These are phyloP conservation scores for Cryphonectria naterciae DNA, from an alignment of 2,329 filamentous ascomycete species.

Conservation along the genomic window DNA sequence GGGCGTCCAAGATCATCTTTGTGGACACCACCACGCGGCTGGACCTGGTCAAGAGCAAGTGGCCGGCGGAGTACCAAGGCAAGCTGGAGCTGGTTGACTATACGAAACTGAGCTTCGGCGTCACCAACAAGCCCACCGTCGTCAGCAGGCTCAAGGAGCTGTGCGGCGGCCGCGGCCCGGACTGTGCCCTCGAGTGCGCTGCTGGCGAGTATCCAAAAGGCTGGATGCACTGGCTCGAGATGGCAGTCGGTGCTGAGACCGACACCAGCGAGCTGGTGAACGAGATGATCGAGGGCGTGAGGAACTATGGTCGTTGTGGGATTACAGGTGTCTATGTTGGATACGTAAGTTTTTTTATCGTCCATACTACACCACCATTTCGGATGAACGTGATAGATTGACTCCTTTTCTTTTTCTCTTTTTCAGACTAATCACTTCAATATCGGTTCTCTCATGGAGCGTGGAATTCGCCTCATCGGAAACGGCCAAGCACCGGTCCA, in stretches of 20 bases:
- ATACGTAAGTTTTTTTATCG: slow-evolving; percentile 55
- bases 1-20: slow-evolving; percentile 75
- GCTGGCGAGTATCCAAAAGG: slow-evolving; percentile 66
- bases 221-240: slow-evolving; percentile 63
- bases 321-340: slow-evolving; percentile 73
- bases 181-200: slow-evolving; percentile 71
- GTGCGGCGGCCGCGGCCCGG: slow-evolving; percentile 71
- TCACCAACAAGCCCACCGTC: slow-evolving; percentile 64
- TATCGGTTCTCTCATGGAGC: slow-evolving; percentile 82
- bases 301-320: slow-evolving; percentile 73
- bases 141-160: slow-evolving; percentile 75
- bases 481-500: slow-evolving; percentile 75
- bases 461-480: slow-evolving; percentile 77
- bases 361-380: too few species aligned
- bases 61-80: slow-evolving; percentile 50
- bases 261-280: slow-evolving; percentile 83
- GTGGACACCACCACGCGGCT: slow-evolving; percentile 76
- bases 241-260: slow-evolving; percentile 71
- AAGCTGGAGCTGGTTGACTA: slow-evolving; percentile 74
- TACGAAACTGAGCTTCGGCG: slow-evolving; percentile 59
- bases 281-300: slow-evolving; percentile 76
- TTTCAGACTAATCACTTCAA: slow-evolving; percentile 77
- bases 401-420: neutral
- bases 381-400: too few species aligned
- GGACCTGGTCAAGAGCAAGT: slow-evolving; percentile 67